Evolutionary conservation across 331 rosid genomes (phyloP).

Genomic region (Cydonia oblonga): DNA sequence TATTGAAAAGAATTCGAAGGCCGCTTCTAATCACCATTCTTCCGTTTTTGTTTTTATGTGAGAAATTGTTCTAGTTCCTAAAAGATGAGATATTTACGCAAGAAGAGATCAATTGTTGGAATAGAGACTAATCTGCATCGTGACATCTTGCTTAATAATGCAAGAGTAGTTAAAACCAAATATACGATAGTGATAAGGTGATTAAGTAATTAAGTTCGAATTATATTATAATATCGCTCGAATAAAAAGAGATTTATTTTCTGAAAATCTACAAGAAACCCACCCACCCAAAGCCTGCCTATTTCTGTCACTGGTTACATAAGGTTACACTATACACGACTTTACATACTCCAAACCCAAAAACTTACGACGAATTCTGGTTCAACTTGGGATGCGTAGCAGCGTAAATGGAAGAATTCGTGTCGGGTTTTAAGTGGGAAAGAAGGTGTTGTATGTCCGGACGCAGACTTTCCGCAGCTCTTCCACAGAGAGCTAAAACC

Average conservation of each 20-base stretch:
- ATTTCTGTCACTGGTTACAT: neutral
- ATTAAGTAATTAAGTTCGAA: no score
- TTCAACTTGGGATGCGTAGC: slow-evolving; percentile 73
- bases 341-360: neutral
- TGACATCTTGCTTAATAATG: neutral
- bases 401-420: slow-evolving; percentile 68
- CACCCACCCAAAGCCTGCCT: neutral
- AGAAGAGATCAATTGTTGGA: neutral
- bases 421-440: slow-evolving; percentile 77
- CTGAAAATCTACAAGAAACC: neutral
- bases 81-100: no score
- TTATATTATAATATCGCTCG: neutral
- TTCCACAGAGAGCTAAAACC: slow-evolving; percentile 63
- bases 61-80: neutral
- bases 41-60: neutral
- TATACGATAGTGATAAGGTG: no score
- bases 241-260: neutral
- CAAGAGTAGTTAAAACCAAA: no score
- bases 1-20: no score
- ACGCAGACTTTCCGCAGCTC: slow-evolving; percentile 64
- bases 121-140: neutral
- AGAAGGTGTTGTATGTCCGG: slow-evolving; percentile 86
- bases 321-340: neutral
- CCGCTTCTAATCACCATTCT: neutral
- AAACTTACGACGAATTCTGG: slow-evolving; percentile 40